Percentiles rank a stretch among this genome's conserved stretches.
These are phyloP conservation scores for Hypoxylon cercidicola DNA, from an alignment of 495 filamentous ascomycete species.

Conservation along the genomic window DNA sequence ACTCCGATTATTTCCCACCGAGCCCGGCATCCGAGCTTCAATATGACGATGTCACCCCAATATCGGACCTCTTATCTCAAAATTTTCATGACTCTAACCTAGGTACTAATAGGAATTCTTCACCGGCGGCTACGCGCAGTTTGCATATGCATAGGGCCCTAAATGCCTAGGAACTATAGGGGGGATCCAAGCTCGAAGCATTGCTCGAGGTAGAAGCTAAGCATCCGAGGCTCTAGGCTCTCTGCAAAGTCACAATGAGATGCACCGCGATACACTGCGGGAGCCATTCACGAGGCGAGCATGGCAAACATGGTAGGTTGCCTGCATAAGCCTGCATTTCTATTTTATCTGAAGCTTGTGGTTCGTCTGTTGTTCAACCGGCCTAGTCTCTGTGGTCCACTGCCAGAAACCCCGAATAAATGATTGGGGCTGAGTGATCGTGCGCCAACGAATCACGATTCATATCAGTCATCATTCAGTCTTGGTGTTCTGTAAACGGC, in stretches of 20 bases:
- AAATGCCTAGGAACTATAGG: constrained; percentile 25
- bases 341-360: constrained; percentile 37
- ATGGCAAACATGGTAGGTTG: constrained; percentile 42
- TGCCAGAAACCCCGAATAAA: constrained; percentile 22
- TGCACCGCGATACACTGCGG: constrained; percentile 29
- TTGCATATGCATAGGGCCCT: constrained; percentile 43
- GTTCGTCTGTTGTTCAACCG: constrained; percentile 40
- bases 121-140: constrained; percentile 42
- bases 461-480: constrained; percentile 38
- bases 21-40: background rate
- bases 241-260: constrained; percentile 13
- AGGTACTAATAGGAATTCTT: constrained; percentile 26
- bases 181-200: constrained; percentile 12
- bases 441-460: constrained; percentile 48
- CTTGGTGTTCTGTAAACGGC: constrained; percentile 49
- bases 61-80: constrained; percentile 21
- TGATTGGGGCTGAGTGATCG: constrained; percentile 42
- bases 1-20: background rate
- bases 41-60: background rate
- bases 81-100: constrained; percentile 9
- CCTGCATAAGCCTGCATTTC: constrained; percentile 39
- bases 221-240: constrained; percentile 30
- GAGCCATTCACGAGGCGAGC: constrained; percentile 38
- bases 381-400: constrained; percentile 23
- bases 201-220: constrained; percentile 8